phyloP scores from a whole-genome alignment of 352 stramenopile genomes.

The Globisporangium perplexum region DNA sequence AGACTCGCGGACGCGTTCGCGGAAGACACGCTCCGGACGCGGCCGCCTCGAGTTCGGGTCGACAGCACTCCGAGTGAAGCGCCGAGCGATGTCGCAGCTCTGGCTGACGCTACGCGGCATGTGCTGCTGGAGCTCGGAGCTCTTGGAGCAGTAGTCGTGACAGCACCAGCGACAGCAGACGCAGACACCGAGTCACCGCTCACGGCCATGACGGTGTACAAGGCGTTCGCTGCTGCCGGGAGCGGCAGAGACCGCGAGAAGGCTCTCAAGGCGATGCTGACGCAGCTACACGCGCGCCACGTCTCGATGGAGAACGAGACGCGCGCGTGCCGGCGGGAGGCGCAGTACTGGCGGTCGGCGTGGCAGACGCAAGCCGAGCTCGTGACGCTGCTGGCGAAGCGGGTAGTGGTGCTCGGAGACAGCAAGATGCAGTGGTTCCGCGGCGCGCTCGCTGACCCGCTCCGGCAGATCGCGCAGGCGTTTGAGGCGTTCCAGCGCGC shows the following conservation, averaged over 20 bases:
- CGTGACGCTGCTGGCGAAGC: conserved; percentile 14
- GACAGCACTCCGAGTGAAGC: neutral
- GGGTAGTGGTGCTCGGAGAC: conserved; percentile 18
- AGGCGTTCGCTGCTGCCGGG: conserved; percentile 14
- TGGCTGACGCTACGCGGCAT: conserved; percentile 15
- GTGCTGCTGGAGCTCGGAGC: conserved; percentile 31
- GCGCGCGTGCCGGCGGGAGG: conserved; percentile 16
- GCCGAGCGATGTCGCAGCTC: conserved; percentile 2
- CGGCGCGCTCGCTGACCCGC: conserved; percentile 19
- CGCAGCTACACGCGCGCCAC: conserved; percentile 26
- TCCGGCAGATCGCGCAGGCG: conserved; percentile 19
- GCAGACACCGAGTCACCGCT: conserved; percentile 2
- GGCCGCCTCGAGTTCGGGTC: neutral
- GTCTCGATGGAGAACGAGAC: conserved; percentile 20
- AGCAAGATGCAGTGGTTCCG: conserved; percentile 35
- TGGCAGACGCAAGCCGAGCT: conserved; percentile 29
- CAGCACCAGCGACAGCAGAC: neutral
- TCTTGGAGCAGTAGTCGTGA: conserved; percentile 26
- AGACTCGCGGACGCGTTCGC: conserved; percentile 1
- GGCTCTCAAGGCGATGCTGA: conserved; percentile 28
- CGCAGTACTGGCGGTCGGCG: conserved; percentile 26
- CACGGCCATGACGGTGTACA: conserved; percentile 22
- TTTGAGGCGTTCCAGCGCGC: conserved; percentile 24
- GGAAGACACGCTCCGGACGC: neutral
- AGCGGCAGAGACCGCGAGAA: conserved; percentile 29